Evolutionary conservation across 257 asterid species (phyloP).

Genomic region (Penstemon eatonii): DNA sequence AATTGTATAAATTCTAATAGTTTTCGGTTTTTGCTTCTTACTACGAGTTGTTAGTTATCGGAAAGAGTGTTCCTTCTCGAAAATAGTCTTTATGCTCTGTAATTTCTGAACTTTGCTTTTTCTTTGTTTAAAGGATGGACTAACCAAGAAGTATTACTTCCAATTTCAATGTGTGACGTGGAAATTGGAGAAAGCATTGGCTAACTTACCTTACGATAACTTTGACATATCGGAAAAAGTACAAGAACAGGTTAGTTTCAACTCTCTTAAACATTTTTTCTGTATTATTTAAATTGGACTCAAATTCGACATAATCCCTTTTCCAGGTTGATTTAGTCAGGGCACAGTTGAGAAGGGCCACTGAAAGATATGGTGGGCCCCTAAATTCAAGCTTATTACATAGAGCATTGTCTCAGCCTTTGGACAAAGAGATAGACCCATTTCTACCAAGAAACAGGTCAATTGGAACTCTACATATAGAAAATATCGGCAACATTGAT

Average conservation of each 20-base stretch:
- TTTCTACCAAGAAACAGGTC: slow-evolving; percentile 45
- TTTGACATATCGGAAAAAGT: slow-evolving; percentile 94
- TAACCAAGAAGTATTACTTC: slow-evolving; percentile 55
- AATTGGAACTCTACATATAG: slow-evolving; percentile 48
- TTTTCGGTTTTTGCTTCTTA: too few species aligned
- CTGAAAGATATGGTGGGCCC: slow-evolving; percentile 78
- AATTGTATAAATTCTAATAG: too few species aligned
- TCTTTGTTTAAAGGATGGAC: slow-evolving; percentile 58
- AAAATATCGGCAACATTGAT: slow-evolving; percentile 57
- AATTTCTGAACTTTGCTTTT: slow-evolving; percentile 21
- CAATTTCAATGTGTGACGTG: slow-evolving; percentile 90
- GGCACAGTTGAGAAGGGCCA: slow-evolving; percentile 84
- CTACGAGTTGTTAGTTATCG: too few species aligned
- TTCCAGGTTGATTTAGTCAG: slow-evolving; percentile 66
- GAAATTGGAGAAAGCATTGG: slow-evolving; percentile 80
- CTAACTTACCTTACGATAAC: slow-evolving; percentile 56
- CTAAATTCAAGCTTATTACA: slow-evolving; percentile 54
- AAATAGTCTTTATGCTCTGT: neutral
- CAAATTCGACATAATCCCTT: slow-evolving; percentile 26
- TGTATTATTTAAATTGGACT: slow-evolving; percentile 6
- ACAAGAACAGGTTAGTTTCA: slow-evolving; percentile 72
- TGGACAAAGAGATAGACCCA: slow-evolving; percentile 65
- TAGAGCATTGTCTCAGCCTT: slow-evolving; percentile 65
- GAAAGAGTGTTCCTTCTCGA: neutral
- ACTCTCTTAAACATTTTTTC: neutral